Evolutionary conservation across 2,329 filamentous ascomycete genomes (phyloP), one percentile per base, ranked within the genome.

Genomic region (Diaporthe longicolla): DNA sequence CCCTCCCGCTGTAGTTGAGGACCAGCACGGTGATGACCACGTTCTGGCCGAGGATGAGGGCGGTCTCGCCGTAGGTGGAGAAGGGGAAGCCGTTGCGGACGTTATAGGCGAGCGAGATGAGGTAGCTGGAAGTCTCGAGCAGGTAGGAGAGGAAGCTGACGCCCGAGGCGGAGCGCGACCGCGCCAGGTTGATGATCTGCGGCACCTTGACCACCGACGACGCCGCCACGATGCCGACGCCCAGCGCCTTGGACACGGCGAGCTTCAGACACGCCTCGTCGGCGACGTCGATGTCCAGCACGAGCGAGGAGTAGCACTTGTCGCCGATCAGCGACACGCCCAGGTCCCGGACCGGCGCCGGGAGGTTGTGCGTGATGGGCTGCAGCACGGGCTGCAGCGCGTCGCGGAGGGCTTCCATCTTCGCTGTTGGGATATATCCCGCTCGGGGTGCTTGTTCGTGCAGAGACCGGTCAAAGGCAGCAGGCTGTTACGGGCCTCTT

Each of bases 61-160:
- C 95, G 37, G 95, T 96, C 89, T 99, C 97, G 83, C 97, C 97
- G 83, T 94, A 99, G 15, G 97, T 99, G 88, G 93, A 97, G 85
- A 99, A 98, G 4, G 97, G 96, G 79, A 98, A 98, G 32, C 92
- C 92, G 80, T 95, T 94, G 81, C 97, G 94, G 77, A 94, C 88
- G 83, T 97, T 98, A 88, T 99, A 99, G 70, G 94, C 94, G 78
- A 99, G 90, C 7, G 92, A 93, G 84, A 98, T 97, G 79, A 98
- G 89, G 85, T 97, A 96, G 74, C 93, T 91, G 72, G 90, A 89
- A 11, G 95, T 98, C 87, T 99, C 97, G 82, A 99, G 94, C 45
- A 97, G 88, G 86, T 98, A 98, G 43, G 94, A 93, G 58, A 97
- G 89, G 85, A 98, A 97, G 65, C 92, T 95, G 76, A 99, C 90